A percentile compares a stretch with the other conserved stretches of the same genome.
Evolutionary conservation across 768 basidiomycete species (phyloP).

Genomic region (Cytidiella melzeri): DNA sequence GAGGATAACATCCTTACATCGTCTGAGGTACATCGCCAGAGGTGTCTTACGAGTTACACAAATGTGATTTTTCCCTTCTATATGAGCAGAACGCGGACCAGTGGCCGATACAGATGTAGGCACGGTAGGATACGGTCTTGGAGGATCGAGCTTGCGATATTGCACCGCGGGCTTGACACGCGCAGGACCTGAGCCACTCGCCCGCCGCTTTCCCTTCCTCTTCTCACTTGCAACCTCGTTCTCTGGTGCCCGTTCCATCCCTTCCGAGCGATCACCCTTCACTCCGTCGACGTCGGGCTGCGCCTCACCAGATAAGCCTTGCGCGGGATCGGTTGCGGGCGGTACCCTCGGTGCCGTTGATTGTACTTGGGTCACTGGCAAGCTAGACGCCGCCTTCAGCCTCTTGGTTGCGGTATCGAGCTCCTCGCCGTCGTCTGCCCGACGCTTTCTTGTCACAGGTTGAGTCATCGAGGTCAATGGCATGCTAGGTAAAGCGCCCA

Average conservation of each 20-base stretch:
- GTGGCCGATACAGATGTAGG: conserved; percentile 71
- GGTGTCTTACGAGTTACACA: conserved; percentile 74
- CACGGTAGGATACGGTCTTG: conserved; percentile 72
- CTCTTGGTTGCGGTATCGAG: neutral
- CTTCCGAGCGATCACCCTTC: neutral
- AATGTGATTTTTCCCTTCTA: conserved; percentile 76
- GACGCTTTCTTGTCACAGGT: neutral
- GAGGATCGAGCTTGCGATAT: conserved; percentile 64
- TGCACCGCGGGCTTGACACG: conserved; percentile 17
- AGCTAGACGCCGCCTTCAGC: neutral
- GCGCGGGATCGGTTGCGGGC: neutral
- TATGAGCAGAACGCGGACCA: conserved; percentile 72
- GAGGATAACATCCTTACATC: conserved; percentile 68
- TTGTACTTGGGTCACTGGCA: neutral
- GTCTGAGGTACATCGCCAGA: conserved; percentile 65
- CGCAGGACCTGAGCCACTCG: neutral
- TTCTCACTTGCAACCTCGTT: neutral
- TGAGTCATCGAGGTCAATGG: no score
- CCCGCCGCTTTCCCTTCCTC: conserved; percentile 8
- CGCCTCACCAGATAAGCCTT: no score
- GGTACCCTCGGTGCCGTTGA: no score
- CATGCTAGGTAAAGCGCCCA: no score
- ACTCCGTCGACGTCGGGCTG: no score
- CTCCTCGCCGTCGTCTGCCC: neutral
- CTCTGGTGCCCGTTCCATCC: neutral